Evolutionary conservation across 345 rosid species (phyloP), one percentile per base, ranked within the genome.

Genomic region (Physaria fendleri): DNA sequence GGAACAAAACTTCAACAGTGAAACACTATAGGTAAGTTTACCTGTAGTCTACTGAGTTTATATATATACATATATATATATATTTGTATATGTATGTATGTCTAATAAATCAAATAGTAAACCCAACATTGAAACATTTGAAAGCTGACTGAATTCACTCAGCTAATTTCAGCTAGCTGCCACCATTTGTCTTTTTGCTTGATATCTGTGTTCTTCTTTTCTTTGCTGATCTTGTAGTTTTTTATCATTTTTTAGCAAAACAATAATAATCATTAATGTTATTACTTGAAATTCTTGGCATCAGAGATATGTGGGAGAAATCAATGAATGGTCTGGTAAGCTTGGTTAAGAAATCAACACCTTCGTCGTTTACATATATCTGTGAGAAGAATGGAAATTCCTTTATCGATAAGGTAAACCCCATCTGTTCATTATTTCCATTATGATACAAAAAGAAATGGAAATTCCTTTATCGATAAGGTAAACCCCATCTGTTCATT

Each of bases 291-390:
- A 46, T 39, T 39, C 17, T 35, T 57, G 58, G 59, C 45, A 30
- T 59, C 80, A 92, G 97, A 76, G 92, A 87, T 23, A 90, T 90
- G 97, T 94, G 99, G 99, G 99, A 94, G 73, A 85, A 72, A 75
- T 90, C 99, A 65, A 94, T 94, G 99, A 87, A 83, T 65, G 99
- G 99, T 71, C 63, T 94, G 61, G 40, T 68, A 52, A 84, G 85
- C 77, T 78, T 94, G 81, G 71, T 94, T 56, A 76, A 78, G 78
- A 87, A 65, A 77, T 69, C 96, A 49, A 82, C 87, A 35, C 96
- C 95, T 51, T 90, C 95, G 13, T 85, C 95, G 8, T 94, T 83
- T 70, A 44, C 99, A 4, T 94, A 90, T 72, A 58, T 94, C n/a
- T 83, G 97, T 69, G 97, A 93, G 78, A 90, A 90, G 79, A 81